Conservation (phyloP, 495 filamentous ascomycete genomes). For the Aspergillus haitiensis region DNA sequence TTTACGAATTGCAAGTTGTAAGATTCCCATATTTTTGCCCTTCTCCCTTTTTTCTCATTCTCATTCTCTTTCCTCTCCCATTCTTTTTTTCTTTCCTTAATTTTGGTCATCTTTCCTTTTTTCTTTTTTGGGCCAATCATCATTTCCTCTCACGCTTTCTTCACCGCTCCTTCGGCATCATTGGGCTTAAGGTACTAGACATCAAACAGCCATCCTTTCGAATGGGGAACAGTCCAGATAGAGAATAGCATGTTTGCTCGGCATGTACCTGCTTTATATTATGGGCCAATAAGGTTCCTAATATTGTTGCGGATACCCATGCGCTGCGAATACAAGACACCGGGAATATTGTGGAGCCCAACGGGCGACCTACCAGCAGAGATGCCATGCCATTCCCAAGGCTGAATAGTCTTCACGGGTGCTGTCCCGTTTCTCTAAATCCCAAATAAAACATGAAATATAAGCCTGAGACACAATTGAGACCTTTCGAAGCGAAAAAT, state of each 20-base stretch:
- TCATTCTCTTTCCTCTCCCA: too few relatives aligned
- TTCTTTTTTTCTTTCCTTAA: background rate
- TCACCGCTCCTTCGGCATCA: constrained; percentile 11
- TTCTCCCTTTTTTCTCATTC: too few relatives aligned
- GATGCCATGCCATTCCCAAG: background rate
- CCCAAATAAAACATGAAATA: too few relatives aligned
- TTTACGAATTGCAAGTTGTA: too few relatives aligned
- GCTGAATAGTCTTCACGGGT: too few relatives aligned
- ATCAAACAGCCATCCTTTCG: background rate
- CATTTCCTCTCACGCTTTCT: constrained; percentile 27
- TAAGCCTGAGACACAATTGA: too few relatives aligned
- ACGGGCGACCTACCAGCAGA: background rate
- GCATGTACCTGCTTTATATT: constrained; percentile 17
- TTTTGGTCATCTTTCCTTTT: constrained; percentile 11
- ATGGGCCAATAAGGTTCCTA: constrained; percentile 21
- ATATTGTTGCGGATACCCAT: constrained; percentile 5
- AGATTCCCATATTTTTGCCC: too few relatives aligned
- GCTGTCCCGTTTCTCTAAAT: too few relatives aligned
- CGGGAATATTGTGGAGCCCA: constrained; percentile 19
- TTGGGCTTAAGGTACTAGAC: constrained; percentile 16
- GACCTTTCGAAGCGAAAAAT: too few relatives aligned
- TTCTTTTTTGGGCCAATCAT: constrained; percentile 1
- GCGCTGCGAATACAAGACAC: constrained; percentile 6
- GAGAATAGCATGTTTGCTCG: constrained; percentile 20
- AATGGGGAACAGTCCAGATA: constrained; percentile 19